Conservation (phyloP, 2,329 filamentous ascomycete genomes). For the Talaromyces rugulosus region DNA sequence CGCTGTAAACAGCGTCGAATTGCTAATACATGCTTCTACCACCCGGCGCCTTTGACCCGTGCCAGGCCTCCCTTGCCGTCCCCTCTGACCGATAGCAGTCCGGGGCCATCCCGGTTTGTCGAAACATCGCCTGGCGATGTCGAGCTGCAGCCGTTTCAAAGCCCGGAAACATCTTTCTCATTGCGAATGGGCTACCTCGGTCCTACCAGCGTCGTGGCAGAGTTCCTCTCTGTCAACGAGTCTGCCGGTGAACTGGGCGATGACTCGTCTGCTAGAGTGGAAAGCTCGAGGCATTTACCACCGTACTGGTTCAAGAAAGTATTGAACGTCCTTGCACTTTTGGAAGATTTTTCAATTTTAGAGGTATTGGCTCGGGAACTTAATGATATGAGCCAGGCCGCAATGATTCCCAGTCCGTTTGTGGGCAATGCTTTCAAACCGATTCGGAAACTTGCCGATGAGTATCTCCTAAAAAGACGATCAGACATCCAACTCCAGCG, state of each 20-base stretch:
- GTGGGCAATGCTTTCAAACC: constrained; percentile 1
- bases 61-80: not conserved
- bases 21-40: constrained; percentile 3
- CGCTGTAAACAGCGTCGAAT: constrained; percentile 2
- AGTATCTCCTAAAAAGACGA: not conserved
- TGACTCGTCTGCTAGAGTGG: not conserved
- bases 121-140: not conserved
- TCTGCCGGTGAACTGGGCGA: constrained; percentile 13
- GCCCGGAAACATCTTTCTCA: constrained; percentile 13
- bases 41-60: constrained; percentile 5
- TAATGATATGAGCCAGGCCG: not conserved
- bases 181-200: constrained; percentile 28
- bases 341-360: not conserved
- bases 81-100: not conserved
- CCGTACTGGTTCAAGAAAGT: constrained; percentile 4
- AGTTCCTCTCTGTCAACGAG: constrained; percentile 21
- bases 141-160: not conserved
- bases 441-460: not conserved
- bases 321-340: not conserved
- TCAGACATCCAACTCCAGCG: not conserved
- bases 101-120: not conserved
- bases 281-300: not conserved
- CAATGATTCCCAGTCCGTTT: constrained; percentile 3
- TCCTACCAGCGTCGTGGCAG: constrained; percentile 30
- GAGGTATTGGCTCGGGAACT: constrained; percentile 1